Evolutionary conservation across 2,329 filamentous ascomycete genomes (phyloP).

Genomic region (Sphaerulina musiva): DNA sequence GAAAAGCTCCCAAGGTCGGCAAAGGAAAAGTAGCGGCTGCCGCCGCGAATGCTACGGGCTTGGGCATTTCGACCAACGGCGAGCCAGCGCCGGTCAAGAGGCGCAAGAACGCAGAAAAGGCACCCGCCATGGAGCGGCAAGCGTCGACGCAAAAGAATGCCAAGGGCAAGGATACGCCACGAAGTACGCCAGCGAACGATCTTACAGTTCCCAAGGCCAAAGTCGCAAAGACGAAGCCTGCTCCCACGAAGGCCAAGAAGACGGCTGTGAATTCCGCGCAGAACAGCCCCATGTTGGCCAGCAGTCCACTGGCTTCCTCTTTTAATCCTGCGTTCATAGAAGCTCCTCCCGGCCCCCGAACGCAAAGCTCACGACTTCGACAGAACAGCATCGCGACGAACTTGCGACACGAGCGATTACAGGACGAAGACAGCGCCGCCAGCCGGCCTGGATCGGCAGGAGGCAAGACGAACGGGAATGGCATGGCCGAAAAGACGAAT

Average conservation of each 20-base stretch:
- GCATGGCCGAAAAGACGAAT: conserved; percentile 23
- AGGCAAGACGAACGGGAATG: conserved; percentile 24
- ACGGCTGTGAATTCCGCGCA: conserved; percentile 51
- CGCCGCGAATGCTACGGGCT: conserved; percentile 36
- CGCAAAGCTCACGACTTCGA: conserved; percentile 63
- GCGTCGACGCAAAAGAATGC: conserved; percentile 44
- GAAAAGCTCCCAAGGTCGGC: conserved; percentile 55
- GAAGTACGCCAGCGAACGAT: conserved; percentile 62
- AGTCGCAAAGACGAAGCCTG: conserved; percentile 58
- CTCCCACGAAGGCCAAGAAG: conserved; percentile 67
- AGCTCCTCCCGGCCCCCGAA: conserved; percentile 61
- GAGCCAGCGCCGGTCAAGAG: conserved; percentile 68
- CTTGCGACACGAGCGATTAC: conserved; percentile 28
- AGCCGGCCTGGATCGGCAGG: conserved; percentile 24
- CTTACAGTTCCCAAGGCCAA: conserved; percentile 64
- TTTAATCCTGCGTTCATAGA: conserved; percentile 60
- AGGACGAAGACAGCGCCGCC: conserved; percentile 40
- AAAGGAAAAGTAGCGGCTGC: conserved; percentile 60
- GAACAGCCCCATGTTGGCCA: conserved; percentile 41
- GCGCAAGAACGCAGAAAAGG: conserved; percentile 73
- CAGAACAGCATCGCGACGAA: conserved; percentile 61
- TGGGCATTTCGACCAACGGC: conserved; percentile 59
- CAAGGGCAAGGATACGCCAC: conserved; percentile 53
- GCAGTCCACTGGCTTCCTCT: conserved; percentile 43
- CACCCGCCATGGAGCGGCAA: conserved; percentile 58